Conservation (phyloP, 768 basidiomycete species). For the Boletus tomentosulus region DNA sequence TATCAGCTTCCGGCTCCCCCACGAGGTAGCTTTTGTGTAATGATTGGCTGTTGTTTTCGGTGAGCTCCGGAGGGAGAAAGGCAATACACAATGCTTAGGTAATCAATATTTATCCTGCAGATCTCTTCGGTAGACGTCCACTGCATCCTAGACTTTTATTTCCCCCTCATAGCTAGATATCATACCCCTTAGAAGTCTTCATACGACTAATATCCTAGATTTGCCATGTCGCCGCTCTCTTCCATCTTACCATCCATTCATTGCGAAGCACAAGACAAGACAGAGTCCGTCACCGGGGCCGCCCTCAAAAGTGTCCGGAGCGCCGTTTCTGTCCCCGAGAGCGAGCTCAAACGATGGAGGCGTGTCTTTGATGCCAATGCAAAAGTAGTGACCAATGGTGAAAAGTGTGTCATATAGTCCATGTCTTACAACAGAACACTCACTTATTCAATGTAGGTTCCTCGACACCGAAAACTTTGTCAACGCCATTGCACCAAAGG, state of each 20-base stretch:
- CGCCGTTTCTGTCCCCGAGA: slow-evolving; percentile 70
- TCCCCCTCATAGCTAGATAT: slow-evolving; percentile 25
- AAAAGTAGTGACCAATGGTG: slow-evolving; percentile 62
- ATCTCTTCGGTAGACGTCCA: slow-evolving; percentile 12
- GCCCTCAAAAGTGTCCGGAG: slow-evolving; percentile 64
- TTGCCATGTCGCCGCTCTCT: slow-evolving; percentile 38
- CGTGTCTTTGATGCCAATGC: slow-evolving; percentile 84
- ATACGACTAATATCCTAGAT: slow-evolving; percentile 28
- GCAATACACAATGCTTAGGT: slow-evolving; percentile 32
- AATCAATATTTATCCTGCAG: slow-evolving; percentile 29
- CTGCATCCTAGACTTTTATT: slow-evolving; percentile 7
- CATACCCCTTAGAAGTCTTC: slow-evolving; percentile 30
- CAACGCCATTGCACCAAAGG: slow-evolving; percentile 87
- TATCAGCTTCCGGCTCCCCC: slow-evolving; percentile 77
- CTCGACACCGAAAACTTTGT: slow-evolving; percentile 87
- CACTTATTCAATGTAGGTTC: slow-evolving; percentile 48
- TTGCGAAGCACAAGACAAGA: slow-evolving; percentile 43
- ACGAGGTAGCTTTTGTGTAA: slow-evolving; percentile 34
- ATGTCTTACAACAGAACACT: slow-evolving; percentile 18
- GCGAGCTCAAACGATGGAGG: slow-evolving; percentile 84
- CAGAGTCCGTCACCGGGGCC: slow-evolving; percentile 42
- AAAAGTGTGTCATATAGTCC: slow-evolving; percentile 59
- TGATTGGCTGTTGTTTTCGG: slow-evolving; percentile 1
- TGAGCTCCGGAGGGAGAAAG: slow-evolving; percentile 20
- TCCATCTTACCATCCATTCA: slow-evolving; percentile 48